Evolutionary conservation across 192 early-diverging fungal genomes (phyloP).

Genomic region (Polychytrium aggregatum): DNA sequence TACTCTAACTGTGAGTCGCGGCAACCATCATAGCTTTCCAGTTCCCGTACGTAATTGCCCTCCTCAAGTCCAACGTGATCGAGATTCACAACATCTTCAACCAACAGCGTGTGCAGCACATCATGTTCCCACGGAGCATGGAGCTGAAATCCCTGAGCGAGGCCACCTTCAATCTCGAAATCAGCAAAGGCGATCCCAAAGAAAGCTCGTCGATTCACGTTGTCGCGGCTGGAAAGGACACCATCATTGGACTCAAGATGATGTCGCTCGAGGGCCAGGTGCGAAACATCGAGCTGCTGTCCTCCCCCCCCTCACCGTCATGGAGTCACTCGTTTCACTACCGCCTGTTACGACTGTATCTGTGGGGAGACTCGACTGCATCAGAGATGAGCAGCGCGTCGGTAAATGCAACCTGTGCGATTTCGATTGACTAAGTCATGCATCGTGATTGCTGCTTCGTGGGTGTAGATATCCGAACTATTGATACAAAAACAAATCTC

Average conservation of each 20-base stretch:
- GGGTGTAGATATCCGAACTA: too few relatives aligned
- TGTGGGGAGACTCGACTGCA: too few relatives aligned
- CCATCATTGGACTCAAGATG: slow-evolving; percentile 47
- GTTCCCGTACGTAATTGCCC: slow-evolving; percentile 61
- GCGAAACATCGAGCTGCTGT: too few relatives aligned
- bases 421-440: too few relatives aligned
- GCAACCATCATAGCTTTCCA: slow-evolving; percentile 48
- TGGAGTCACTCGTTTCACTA: too few relatives aligned
- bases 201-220: slow-evolving; percentile 24
- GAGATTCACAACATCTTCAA: slow-evolving; percentile 66
- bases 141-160: slow-evolving; percentile 18
- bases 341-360: too few relatives aligned
- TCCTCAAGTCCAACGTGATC: slow-evolving; percentile 54
- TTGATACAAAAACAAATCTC: slow-evolving; percentile 45
- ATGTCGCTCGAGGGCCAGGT: slow-evolving; percentile 50
- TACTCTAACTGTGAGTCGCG: slow-evolving; percentile 15
- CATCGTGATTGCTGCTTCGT: too few relatives aligned
- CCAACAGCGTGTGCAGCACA: slow-evolving; percentile 49
- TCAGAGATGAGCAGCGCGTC: too few relatives aligned
- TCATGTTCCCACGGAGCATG: slow-evolving; percentile 18
- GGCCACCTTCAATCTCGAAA: slow-evolving; percentile 39
- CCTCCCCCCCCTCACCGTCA: too few relatives aligned
- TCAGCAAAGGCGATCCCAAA: slow-evolving; percentile 11
- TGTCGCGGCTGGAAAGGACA: slow-evolving; percentile 42
- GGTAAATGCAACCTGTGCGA: too few relatives aligned